Evolutionary conservation across 2,329 filamentous ascomycete species (phyloP).

Genomic region (Myotisia sp.): DNA sequence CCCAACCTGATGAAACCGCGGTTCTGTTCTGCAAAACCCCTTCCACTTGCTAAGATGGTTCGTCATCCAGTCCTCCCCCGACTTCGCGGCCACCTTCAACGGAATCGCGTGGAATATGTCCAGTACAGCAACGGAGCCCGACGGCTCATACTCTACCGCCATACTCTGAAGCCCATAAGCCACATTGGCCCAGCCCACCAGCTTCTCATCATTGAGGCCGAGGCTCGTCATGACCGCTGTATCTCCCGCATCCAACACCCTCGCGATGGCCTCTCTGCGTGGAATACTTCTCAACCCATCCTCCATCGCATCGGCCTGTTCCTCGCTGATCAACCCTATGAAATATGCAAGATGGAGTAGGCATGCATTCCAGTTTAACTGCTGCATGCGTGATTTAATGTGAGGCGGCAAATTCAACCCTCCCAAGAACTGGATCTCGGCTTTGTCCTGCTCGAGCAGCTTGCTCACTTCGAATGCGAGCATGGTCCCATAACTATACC

Average conservation of each 20-base stretch:
- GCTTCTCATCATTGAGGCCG: background rate
- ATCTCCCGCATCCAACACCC: constrained; percentile 4
- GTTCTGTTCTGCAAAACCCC: constrained; percentile 19
- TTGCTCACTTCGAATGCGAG: constrained; percentile 40
- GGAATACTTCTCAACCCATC: background rate
- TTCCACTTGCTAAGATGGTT: constrained; percentile 22
- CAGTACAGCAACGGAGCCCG: constrained; percentile 22
- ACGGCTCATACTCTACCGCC: constrained; percentile 30
- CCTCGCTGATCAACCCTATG: constrained; percentile 26
- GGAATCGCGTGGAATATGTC: constrained; percentile 33
- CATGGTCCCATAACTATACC: constrained; percentile 39
- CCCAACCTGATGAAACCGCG: constrained; percentile 23
- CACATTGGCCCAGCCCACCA: constrained; percentile 1
- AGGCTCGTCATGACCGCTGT: constrained; percentile 4
- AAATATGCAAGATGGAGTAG: constrained; percentile 31
- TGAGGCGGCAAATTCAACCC: constrained; percentile 37
- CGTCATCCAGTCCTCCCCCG: constrained; percentile 10
- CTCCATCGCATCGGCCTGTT: constrained; percentile 13
- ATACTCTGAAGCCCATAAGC: constrained; percentile 2
- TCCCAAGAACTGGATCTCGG: constrained; percentile 31
- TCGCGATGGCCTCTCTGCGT: constrained; percentile 10
- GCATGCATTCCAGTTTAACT: constrained; percentile 27
- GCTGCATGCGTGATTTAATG: constrained; percentile 31
- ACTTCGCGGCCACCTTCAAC: constrained; percentile 17
- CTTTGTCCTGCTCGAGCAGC: constrained; percentile 19